Evolutionary conservation across 495 filamentous ascomycete species (phyloP).

Genomic region (Xylaria cubensis): DNA sequence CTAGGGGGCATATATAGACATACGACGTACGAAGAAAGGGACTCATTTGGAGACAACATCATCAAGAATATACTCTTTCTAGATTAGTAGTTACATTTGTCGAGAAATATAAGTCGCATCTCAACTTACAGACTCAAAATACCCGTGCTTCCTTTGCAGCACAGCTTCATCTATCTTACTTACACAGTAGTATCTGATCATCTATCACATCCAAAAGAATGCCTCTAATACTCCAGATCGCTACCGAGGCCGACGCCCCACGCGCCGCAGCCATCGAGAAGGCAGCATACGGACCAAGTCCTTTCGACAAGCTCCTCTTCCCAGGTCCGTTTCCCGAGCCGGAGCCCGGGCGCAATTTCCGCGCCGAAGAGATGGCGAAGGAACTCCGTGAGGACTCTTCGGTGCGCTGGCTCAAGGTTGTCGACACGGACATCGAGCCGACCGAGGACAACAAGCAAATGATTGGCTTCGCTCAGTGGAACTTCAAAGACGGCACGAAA

Average conservation of each 20-base stretch:
- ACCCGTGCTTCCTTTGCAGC: background rate
- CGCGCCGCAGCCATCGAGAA: constrained; percentile 40
- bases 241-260: constrained; percentile 40
- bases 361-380: constrained; percentile 32
- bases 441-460: constrained; percentile 35
- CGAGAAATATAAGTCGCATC: background rate
- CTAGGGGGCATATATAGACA: background rate
- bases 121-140: background rate
- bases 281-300: constrained; percentile 42
- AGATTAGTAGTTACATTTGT: background rate
- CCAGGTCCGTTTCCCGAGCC: constrained; percentile 42
- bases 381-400: constrained; percentile 32
- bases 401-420: constrained; percentile 42
- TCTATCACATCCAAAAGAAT: constrained; percentile 30
- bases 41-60: background rate
- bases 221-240: constrained; percentile 40
- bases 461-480: constrained; percentile 48
- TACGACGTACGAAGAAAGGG: background rate
- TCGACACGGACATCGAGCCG: constrained; percentile 38
- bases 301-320: constrained; percentile 41
- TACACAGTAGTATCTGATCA: background rate
- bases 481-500: constrained; percentile 35
- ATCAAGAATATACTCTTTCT: background rate
- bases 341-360: constrained; percentile 26
- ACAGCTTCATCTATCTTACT: background rate